Evolutionary conservation across 768 basidiomycete species (phyloP).

Genomic region (Boletus bicolor): DNA sequence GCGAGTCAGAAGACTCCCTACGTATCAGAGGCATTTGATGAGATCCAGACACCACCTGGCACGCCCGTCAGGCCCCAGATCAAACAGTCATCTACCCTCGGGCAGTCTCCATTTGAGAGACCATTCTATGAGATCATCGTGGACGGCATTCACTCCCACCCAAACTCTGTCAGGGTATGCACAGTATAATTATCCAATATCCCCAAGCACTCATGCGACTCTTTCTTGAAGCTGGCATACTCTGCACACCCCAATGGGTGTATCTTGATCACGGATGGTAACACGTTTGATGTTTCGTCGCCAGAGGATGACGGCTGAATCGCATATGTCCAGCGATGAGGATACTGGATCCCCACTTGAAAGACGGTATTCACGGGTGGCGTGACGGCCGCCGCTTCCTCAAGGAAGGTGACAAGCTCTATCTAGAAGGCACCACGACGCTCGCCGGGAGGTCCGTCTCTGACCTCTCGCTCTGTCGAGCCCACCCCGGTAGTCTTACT

Average conservation of each 20-base stretch:
- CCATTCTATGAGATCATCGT: slow-evolving; percentile 90
- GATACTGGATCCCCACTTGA: slow-evolving; percentile 78
- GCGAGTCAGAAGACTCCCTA: slow-evolving; percentile 19
- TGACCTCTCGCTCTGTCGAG: neutral
- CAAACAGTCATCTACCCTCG: slow-evolving; percentile 36
- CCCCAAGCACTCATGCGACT: neutral
- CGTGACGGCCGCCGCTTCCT: slow-evolving; percentile 77
- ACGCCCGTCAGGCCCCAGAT: slow-evolving; percentile 38
- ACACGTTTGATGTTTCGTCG: slow-evolving; percentile 14
- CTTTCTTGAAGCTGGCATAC: slow-evolving; percentile 64
- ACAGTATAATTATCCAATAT: neutral
- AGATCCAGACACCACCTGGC: slow-evolving; percentile 52
- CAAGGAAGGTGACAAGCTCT: slow-evolving; percentile 78
- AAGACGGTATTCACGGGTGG: slow-evolving; percentile 86
- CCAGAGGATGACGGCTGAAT: neutral
- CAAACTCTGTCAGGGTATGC: slow-evolving; percentile 81
- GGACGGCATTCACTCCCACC: slow-evolving; percentile 89
- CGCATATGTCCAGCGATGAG: slow-evolving; percentile 59
- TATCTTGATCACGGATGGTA: slow-evolving; percentile 88
- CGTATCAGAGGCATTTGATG: slow-evolving; percentile 63
- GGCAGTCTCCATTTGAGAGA: slow-evolving; percentile 49
- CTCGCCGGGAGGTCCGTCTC: slow-evolving; percentile 76
- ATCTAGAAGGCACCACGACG: slow-evolving; percentile 81
- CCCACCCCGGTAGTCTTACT: neutral
- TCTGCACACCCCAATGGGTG: slow-evolving; percentile 80